Evolutionary conservation across 2,329 filamentous ascomycete species (phyloP), one percentile per base, ranked within the genome.

Genomic region (Colletotrichum navitas): DNA sequence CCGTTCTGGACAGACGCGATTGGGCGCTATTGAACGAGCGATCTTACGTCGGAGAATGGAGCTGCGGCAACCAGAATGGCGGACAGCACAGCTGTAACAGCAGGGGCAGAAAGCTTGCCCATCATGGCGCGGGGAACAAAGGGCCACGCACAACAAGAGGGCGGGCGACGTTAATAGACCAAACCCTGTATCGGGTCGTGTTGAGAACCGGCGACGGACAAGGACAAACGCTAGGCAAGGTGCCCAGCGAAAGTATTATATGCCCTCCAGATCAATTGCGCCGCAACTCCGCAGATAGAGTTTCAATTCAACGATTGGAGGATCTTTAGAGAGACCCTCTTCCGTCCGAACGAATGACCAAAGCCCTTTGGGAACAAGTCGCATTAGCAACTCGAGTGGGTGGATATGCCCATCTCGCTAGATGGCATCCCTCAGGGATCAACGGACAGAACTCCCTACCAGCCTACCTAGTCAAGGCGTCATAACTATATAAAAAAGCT

Each of bases 121-220:
- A 69, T 69, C 65, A 68, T 72, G 69, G 65, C 69, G 65, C 45
- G 60, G 65, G n/a, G n/a, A 8, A n/a, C 18, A 55, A 10, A 24
- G 7, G 5, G 6, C 18, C 18, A 24, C 54, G 43, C 43, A 49
- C 58, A 60, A 36, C n/a, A n/a, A n/a, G n/a, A n/a, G n/a, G n/a
- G 32, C 39, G 21, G 43, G 52, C 5, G 52, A 32, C 66, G 51
- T 34, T 52, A 29, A 43, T 59, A 65, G 59, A 32, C 36, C n/a
- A 45, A 71, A 64, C 41, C 54, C 49, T 63, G 65, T 24, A 63
- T n/a, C 34, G 58, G 61, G 51, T 39, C 52, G 32, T 55, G 60
- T 18, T 55, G 34, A 55, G 61, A 43, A 45, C 29, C 29, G 18
- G 59, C 68, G 52, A 68, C 65, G 56, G 58, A 32, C 60, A 64